These are phyloP conservation scores for Candida glucosophila DNA, from an alignment of 1,139 yeast genomes.

Conservation along the genomic window DNA sequence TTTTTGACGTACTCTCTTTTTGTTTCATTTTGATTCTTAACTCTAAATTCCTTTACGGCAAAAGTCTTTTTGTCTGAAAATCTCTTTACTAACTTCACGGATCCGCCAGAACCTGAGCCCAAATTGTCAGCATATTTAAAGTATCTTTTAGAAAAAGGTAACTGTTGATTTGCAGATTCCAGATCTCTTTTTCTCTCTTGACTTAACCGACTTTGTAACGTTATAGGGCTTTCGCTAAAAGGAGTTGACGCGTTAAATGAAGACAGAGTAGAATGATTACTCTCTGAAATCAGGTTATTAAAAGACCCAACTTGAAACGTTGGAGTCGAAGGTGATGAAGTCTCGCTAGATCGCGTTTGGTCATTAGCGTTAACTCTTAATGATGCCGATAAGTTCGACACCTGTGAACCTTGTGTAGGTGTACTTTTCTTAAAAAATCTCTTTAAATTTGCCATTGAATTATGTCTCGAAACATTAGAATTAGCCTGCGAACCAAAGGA, in stretches of 20 bases:
- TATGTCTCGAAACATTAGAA: constrained; percentile 37
- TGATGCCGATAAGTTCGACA: constrained; percentile 33
- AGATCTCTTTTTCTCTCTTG: constrained; percentile 26
- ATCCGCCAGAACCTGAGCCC: constrained; percentile 97
- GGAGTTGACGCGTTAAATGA: constrained; percentile 25
- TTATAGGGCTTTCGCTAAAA: constrained; percentile 24
- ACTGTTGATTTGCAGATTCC: constrained; percentile 20
- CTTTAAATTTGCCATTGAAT: constrained; percentile 68
- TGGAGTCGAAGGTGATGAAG: constrained; percentile 10
- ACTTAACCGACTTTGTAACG: constrained; percentile 21
- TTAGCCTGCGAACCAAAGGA: constrained; percentile 18
- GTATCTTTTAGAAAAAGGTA: constrained; percentile 67
- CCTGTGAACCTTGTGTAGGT: constrained; percentile 16
- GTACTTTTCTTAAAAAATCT: constrained; percentile 47
- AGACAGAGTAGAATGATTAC: constrained; percentile 18
- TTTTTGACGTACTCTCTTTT: constrained; percentile 87
- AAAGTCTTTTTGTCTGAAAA: constrained; percentile 61
- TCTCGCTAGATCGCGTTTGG: constrained; percentile 11
- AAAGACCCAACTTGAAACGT: constrained; percentile 12
- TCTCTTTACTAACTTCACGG: constrained; percentile 70
- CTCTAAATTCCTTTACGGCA: constrained; percentile 90
- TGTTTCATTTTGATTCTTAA: constrained; percentile 66
- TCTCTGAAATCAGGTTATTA: no score
- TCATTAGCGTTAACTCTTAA: constrained; percentile 23
- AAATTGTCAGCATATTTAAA: constrained; percentile 77